Evolutionary conservation across 75 land plant genomes (phyloP).

Genomic region (Cunninghamia lanceolata): DNA sequence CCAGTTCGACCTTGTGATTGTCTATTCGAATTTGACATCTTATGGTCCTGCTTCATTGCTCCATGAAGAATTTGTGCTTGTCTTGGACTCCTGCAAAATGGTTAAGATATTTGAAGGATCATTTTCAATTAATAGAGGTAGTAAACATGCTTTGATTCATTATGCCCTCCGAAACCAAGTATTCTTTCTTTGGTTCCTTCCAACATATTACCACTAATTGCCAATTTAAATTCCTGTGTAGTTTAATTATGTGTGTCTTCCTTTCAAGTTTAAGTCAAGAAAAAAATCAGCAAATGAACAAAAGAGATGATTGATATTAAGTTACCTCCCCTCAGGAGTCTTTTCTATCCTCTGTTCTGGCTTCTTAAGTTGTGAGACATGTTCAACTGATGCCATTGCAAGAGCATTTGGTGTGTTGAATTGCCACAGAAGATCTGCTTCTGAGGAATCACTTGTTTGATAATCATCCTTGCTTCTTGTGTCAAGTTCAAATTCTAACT

Average conservation of each 20-base stretch:
- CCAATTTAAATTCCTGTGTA: background rate
- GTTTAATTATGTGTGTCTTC: background rate
- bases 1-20: constrained; percentile 5
- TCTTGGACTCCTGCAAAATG: constrained; percentile 21
- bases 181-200: background rate
- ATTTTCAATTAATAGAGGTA: background rate
- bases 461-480: constrained; percentile 16
- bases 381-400: constrained; percentile 14
- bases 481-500: constrained; percentile 23
- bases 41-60: constrained; percentile 10
- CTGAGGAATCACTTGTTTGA: constrained; percentile 56
- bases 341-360: constrained; percentile 22
- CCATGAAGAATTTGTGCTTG: constrained; percentile 16
- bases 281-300: background rate
- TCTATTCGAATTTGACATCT: constrained; percentile 10
- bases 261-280: background rate
- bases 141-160: background rate
- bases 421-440: constrained; percentile 46
- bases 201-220: background rate
- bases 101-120: background rate
- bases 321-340: constrained; percentile 44
- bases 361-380: constrained; percentile 35
- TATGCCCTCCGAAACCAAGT: background rate
- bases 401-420: constrained; percentile 20
- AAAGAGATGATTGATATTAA: background rate